phyloP scores from a whole-genome alignment of 78 protist species.

The Dictyostelium capitatum region DNA sequence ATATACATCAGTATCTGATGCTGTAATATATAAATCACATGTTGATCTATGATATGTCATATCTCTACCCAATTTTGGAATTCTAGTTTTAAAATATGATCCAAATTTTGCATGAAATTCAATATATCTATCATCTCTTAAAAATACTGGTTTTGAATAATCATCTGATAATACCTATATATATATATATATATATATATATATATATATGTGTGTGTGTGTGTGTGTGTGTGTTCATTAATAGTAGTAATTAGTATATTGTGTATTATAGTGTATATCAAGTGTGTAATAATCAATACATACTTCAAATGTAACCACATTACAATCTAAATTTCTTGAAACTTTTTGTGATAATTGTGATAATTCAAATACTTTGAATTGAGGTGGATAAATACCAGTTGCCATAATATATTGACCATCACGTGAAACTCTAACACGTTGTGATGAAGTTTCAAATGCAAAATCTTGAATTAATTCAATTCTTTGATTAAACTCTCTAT shows the following conservation, averaged over 20 bases:
- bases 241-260: too few species aligned
- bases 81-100: constrained; percentile 85
- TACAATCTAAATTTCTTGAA: constrained; percentile 90
- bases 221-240: too few species aligned
- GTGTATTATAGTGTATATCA: too few species aligned
- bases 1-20: constrained; percentile 71
- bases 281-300: neutral
- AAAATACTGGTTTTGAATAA: constrained; percentile 93
- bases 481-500: constrained; percentile 79
- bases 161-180: constrained; percentile 93
- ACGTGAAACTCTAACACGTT: constrained; percentile 62
- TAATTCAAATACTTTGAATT: constrained; percentile 91
- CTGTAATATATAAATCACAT: constrained; percentile 88
- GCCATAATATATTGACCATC: constrained; percentile 92
- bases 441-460: constrained; percentile 90
- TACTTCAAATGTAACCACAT: constrained; percentile 84
- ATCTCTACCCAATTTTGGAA: constrained; percentile 95
- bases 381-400: constrained; percentile 96
- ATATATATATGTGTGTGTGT: neutral
- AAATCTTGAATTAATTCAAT: constrained; percentile 97
- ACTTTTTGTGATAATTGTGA: constrained; percentile 93
- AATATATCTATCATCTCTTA: constrained; percentile 90
- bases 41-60: constrained; percentile 88
- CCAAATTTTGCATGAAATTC: constrained; percentile 97
- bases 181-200: too few species aligned